Conservation (phyloP, 768 basidiomycete genomes). For the Rhodotorula graminis region DNA sequence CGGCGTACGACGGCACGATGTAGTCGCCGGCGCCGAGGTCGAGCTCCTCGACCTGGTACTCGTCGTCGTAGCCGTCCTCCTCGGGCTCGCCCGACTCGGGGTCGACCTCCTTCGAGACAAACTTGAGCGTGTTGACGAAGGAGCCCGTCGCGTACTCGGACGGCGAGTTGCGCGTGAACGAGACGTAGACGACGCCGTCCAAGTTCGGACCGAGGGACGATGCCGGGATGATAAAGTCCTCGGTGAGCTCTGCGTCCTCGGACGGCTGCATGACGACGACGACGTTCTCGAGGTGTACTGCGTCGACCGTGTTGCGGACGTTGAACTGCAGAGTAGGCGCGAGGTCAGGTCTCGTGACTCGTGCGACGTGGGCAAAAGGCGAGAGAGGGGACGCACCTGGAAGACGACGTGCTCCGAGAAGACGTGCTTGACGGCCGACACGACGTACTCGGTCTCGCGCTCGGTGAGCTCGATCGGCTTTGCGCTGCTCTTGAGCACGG, state of each 20-base stretch:
- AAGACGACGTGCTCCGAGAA: slow-evolving; percentile 94
- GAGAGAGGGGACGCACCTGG: slow-evolving; percentile 40
- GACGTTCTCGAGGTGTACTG: slow-evolving; percentile 89
- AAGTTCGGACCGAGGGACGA: slow-evolving; percentile 65
- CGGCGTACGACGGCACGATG: slow-evolving; percentile 87
- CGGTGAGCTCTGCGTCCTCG: slow-evolving; percentile 66
- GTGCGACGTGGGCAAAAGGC: not conserved
- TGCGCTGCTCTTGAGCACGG: slow-evolving; percentile 76
- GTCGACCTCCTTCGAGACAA: slow-evolving; percentile 94
- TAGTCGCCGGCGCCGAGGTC: slow-evolving; percentile 93
- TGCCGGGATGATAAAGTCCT: slow-evolving; percentile 90
- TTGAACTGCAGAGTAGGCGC: slow-evolving; percentile 64
- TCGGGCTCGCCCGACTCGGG: slow-evolving; percentile 92
- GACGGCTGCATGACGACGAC: slow-evolving; percentile 86
- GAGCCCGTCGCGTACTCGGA: slow-evolving; percentile 72
- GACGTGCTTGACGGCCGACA: slow-evolving; percentile 91
- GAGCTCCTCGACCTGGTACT: slow-evolving; percentile 94
- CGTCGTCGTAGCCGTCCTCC: slow-evolving; percentile 97
- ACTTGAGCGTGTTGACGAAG: slow-evolving; percentile 87
- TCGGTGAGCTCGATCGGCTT: slow-evolving; percentile 83
- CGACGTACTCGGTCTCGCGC: slow-evolving; percentile 96
- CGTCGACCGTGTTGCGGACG: slow-evolving; percentile 90
- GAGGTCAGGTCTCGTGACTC: not conserved
- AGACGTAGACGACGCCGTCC: slow-evolving; percentile 84
- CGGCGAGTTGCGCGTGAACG: slow-evolving; percentile 77